These are phyloP conservation scores for Eucalyptus tenuipes DNA, from an alignment of 345 rosid species.

Conservation along the genomic window DNA sequence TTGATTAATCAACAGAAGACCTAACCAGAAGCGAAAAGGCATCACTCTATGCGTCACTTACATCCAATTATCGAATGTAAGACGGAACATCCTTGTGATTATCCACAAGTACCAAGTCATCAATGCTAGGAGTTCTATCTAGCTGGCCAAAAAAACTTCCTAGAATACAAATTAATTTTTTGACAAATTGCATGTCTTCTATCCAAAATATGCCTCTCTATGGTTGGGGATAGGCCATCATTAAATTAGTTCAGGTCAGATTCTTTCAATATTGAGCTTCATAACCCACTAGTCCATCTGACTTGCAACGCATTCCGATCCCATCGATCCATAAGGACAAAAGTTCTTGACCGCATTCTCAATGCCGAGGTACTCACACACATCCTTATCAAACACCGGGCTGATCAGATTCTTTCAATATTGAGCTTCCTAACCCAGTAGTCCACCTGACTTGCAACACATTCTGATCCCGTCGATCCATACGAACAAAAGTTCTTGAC, in stretches of 20 bases:
- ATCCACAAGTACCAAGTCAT: neutral
- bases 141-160: neutral
- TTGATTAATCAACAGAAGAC: neutral
- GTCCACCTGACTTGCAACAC: conserved; percentile 52
- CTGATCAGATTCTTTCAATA: conserved; percentile 1
- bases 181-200: neutral
- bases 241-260: neutral
- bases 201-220: neutral
- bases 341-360: conserved; percentile 75
- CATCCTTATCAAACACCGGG: conserved; percentile 42
- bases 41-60: neutral
- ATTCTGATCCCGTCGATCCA: conserved; percentile 72
- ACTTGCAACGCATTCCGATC: conserved; percentile 44
- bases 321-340: conserved; percentile 69
- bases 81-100: neutral
- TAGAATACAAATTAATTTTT: neutral
- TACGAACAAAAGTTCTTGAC: conserved; percentile 68
- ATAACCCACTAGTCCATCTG: conserved; percentile 59
- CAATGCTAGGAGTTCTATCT: neutral
- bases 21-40: neutral
- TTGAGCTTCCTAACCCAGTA: conserved; percentile 60
- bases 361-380: conserved; percentile 61
- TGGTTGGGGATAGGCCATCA: neutral
- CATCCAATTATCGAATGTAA: neutral
- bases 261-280: conserved; percentile 28